Conservation (phyloP, 2,329 filamentous ascomycete genomes). For the Clonostachys rosea region DNA sequence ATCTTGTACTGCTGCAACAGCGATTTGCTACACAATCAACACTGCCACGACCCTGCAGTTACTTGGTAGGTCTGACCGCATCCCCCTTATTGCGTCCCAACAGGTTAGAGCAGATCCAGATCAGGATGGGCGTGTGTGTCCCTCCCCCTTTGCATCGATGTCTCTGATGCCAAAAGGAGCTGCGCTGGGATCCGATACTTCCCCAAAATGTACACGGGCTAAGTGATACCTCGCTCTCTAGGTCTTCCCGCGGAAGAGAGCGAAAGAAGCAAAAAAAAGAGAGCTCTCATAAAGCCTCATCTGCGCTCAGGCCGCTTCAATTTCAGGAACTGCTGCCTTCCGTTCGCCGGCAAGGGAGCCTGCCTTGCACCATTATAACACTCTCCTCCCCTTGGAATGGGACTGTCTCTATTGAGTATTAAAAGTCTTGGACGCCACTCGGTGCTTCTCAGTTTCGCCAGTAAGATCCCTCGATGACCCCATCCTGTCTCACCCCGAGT, state of each 20-base stretch:
- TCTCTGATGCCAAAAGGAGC: too few species aligned
- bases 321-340: background rate
- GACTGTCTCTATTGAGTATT: slow-evolving; percentile 1
- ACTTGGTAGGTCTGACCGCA: too few species aligned
- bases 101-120: too few species aligned
- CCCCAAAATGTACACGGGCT: background rate
- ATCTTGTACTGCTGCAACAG: background rate
- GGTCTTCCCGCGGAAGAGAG: background rate
- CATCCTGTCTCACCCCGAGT: background rate
- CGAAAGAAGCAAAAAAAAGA: background rate
- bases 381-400: slow-evolving; percentile 2
- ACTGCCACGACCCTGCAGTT: too few species aligned
- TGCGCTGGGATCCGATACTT: background rate
- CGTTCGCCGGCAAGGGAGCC: background rate
- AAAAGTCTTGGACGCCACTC: background rate
- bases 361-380: slow-evolving; percentile 1
- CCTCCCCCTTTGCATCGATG: too few species aligned
- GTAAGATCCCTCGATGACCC: background rate
- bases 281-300: too few species aligned
- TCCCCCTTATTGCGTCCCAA: too few species aligned
- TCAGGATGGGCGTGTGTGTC: too few species aligned
- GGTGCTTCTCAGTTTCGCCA: background rate
- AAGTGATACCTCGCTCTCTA: background rate
- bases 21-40: too few species aligned
- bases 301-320: too few species aligned